Evolutionary conservation across 2,329 filamentous ascomycete genomes (phyloP).

Genomic region (Neodidymelliopsis sp.): DNA sequence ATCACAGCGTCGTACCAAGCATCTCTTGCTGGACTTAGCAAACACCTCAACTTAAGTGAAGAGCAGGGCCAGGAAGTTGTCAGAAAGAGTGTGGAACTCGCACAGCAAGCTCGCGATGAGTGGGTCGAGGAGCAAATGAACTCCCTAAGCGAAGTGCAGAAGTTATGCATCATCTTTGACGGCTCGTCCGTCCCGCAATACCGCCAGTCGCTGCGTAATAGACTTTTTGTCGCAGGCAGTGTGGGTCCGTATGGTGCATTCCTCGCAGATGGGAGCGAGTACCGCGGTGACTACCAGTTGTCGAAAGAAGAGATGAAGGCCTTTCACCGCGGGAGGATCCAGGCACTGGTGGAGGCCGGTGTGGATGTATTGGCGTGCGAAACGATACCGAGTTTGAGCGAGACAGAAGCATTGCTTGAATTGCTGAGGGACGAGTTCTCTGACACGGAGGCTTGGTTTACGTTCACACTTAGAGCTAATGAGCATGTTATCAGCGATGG

Average conservation of each 20-base stretch:
- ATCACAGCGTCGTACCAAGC: constrained; percentile 60
- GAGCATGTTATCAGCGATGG: constrained; percentile 54
- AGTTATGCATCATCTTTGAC: neutral
- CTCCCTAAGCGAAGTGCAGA: constrained; percentile 5
- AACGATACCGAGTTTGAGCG: constrained; percentile 53
- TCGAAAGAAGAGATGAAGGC: constrained; percentile 42
- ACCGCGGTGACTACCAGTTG: constrained; percentile 53
- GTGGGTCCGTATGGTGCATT: constrained; percentile 59
- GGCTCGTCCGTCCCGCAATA: neutral
- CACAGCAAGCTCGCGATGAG: constrained; percentile 48
- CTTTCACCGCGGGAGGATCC: constrained; percentile 55
- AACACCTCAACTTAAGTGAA: constrained; percentile 47
- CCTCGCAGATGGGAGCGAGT: constrained; percentile 57
- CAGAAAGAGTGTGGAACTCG: constrained; percentile 51
- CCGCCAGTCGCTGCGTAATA: constrained; percentile 1
- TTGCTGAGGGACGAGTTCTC: constrained; percentile 51
- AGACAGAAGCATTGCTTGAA: constrained; percentile 51
- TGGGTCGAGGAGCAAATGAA: constrained; percentile 24
- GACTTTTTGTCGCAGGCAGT: constrained; percentile 53
- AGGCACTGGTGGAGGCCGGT: constrained; percentile 51
- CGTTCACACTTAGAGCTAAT: constrained; percentile 51
- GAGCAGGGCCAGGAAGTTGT: constrained; percentile 48
- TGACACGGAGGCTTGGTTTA: constrained; percentile 49
- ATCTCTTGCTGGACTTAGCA: constrained; percentile 49
- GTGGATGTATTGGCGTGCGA: constrained; percentile 56